Conservation (phyloP, 768 basidiomycete species). For the Cyclocybe cylindracea region DNA sequence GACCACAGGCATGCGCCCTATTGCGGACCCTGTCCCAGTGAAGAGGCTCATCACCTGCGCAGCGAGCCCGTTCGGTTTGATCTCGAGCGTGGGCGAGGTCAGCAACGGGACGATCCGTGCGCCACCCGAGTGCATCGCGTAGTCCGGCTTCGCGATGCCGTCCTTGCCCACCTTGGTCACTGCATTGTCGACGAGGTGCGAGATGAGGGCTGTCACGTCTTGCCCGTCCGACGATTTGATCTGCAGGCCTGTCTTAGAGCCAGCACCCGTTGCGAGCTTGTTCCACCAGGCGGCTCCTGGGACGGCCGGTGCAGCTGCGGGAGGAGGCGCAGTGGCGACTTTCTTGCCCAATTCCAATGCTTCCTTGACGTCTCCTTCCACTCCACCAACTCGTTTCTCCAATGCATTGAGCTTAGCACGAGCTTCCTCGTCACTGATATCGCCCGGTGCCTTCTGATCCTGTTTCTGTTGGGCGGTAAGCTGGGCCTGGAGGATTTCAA, state of each 20-base stretch:
- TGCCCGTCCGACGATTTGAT: slow-evolving; percentile 79
- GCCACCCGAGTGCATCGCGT: slow-evolving; percentile 82
- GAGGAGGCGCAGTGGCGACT: slow-evolving; percentile 30
- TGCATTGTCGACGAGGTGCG: slow-evolving; percentile 74
- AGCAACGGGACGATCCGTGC: slow-evolving; percentile 79
- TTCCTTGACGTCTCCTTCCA: slow-evolving; percentile 70
- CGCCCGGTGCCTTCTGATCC: slow-evolving; percentile 11
- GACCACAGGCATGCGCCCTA: slow-evolving; percentile 82
- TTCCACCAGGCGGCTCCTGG: slow-evolving; percentile 68
- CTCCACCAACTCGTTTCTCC: slow-evolving; percentile 60
- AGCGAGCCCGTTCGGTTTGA: slow-evolving; percentile 52
- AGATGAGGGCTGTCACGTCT: slow-evolving; percentile 68
- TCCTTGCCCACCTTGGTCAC: slow-evolving; percentile 73
- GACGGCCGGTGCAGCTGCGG: slow-evolving; percentile 12
- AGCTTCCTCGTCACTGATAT: slow-evolving; percentile 55
- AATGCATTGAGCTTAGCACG: slow-evolving; percentile 51
- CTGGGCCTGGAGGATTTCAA: slow-evolving; percentile 48
- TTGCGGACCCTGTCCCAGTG: slow-evolving; percentile 60
- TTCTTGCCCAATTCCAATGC: slow-evolving; percentile 67
- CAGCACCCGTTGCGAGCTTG: slow-evolving; percentile 54
- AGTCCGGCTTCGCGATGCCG: slow-evolving; percentile 79
- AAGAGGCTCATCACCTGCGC: slow-evolving; percentile 53
- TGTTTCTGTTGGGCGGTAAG: slow-evolving; percentile 25
- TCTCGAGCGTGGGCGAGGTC: slow-evolving; percentile 78
- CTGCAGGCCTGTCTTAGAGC: slow-evolving; percentile 48